Evolutionary conservation across 768 basidiomycete genomes (phyloP).

Genomic region (Lentinula edodes): DNA sequence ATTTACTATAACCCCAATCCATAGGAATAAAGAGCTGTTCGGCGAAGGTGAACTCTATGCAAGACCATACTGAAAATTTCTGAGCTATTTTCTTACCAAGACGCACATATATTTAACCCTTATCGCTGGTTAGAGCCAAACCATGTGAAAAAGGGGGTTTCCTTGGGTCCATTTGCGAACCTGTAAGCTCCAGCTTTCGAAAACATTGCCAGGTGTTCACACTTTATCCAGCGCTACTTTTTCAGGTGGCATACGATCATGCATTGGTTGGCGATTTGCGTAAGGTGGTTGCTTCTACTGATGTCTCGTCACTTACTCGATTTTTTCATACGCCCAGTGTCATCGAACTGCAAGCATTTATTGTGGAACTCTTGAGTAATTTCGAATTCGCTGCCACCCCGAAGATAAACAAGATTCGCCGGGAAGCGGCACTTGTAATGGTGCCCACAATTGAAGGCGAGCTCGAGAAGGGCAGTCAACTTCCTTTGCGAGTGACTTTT

Average conservation of each 20-base stretch:
- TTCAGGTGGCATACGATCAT: slow-evolving; percentile 18
- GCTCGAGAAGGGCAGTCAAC: slow-evolving; percentile 33
- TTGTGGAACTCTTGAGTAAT: slow-evolving; percentile 48
- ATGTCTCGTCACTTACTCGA: not conserved
- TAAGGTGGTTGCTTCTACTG: slow-evolving; percentile 6
- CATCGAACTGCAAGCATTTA: slow-evolving; percentile 51
- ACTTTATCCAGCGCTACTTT: slow-evolving; percentile 16
- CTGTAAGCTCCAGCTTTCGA: slow-evolving; percentile 18
- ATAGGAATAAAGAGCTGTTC: slow-evolving; percentile 29
- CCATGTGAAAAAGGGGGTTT: slow-evolving; percentile 18
- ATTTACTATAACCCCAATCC: slow-evolving; percentile 5
- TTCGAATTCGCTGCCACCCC: slow-evolving; percentile 46
- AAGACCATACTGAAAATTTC: not conserved
- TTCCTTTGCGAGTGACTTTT: slow-evolving; percentile 32
- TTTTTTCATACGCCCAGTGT: slow-evolving; percentile 19
- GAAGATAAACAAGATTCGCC: slow-evolving; percentile 27
- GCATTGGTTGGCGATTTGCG: slow-evolving; percentile 26
- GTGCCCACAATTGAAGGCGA: slow-evolving; percentile 37
- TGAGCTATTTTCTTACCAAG: slow-evolving; percentile 6
- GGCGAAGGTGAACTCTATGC: slow-evolving; percentile 16
- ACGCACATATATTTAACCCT: slow-evolving; percentile 34
- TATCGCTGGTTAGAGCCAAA: slow-evolving; percentile 29
- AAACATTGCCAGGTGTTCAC: not conserved
- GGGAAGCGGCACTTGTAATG: slow-evolving; percentile 37
- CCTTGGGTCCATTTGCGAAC: slow-evolving; percentile 26